Percentiles rank a stretch among this genome's conserved stretches.
Evolutionary conservation across 2,329 filamentous ascomycete species (phyloP).

Genomic region (Aspergillus proliferans): DNA sequence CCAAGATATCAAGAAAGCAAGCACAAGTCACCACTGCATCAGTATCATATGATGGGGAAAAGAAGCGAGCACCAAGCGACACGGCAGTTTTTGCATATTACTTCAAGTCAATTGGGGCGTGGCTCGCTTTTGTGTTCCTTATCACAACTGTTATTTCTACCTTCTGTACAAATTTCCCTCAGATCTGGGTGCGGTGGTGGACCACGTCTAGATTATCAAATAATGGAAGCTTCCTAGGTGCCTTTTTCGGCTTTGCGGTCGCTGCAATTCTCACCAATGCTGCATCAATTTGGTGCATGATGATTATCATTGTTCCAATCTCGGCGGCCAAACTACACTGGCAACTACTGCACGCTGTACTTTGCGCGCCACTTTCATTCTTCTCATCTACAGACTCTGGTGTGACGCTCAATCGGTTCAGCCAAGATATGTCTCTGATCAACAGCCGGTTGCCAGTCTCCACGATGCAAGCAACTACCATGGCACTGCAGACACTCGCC

Average conservation of each 20-base stretch:
- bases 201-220: not conserved
- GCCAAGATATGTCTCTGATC: conserved; percentile 23
- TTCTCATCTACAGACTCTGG: conserved; percentile 9
- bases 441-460: conserved; percentile 15
- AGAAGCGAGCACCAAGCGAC: not conserved
- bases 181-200: conserved; percentile 27
- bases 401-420: conserved; percentile 16
- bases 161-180: not conserved
- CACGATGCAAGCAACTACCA: not conserved
- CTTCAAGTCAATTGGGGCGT: not conserved
- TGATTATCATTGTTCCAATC: conserved; percentile 4
- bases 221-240: not conserved
- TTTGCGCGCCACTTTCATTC: conserved; percentile 11
- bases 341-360: conserved; percentile 4
- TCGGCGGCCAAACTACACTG: conserved; percentile 4
- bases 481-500: not conserved
- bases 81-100: conserved; percentile 5
- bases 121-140: not conserved
- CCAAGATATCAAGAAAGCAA: too few relatives aligned
- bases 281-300: not conserved
- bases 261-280: not conserved
- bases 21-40: too few relatives aligned
- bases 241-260: conserved; percentile 1
- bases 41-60: too few relatives aligned
- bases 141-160: not conserved